A percentile compares a stretch with the other conserved stretches of the same genome.
Evolutionary conservation across 768 basidiomycete genomes (phyloP).

Genomic region (Lactarius tabidus): DNA sequence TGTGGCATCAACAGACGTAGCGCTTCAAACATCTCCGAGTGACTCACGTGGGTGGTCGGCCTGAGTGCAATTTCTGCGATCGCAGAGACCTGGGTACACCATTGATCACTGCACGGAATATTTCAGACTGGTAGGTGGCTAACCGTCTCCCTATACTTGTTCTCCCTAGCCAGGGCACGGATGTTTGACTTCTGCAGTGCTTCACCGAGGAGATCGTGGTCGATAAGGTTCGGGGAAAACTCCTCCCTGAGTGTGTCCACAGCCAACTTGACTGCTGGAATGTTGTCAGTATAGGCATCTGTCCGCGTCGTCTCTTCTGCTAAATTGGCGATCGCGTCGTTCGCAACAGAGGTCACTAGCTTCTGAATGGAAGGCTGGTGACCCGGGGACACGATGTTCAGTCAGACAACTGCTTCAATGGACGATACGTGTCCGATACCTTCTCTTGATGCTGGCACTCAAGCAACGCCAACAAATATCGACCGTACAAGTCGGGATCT

Average conservation of each 20-base stretch:
- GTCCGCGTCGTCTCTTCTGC: conserved; percentile 64
- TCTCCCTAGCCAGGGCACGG: conserved; percentile 44
- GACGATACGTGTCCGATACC: conserved; percentile 35
- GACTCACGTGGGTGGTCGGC: conserved; percentile 67
- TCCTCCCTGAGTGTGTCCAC: conserved; percentile 48
- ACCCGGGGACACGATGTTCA: neutral
- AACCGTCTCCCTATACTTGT: conserved; percentile 50
- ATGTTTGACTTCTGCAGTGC: conserved; percentile 41
- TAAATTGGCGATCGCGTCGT: conserved; percentile 56
- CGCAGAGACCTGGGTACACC: conserved; percentile 44
- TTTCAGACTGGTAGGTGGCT: conserved; percentile 14
- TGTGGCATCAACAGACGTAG: conserved; percentile 11
- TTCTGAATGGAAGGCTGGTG: conserved; percentile 72
- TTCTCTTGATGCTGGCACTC: conserved; percentile 86
- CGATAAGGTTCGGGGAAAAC: conserved; percentile 42
- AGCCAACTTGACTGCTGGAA: conserved; percentile 45
- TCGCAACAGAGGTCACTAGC: conserved; percentile 55
- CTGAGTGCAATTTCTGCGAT: conserved; percentile 58
- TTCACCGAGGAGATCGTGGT: conserved; percentile 41
- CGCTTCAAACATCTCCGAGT: conserved; percentile 14
- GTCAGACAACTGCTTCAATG: neutral
- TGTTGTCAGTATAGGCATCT: conserved; percentile 51
- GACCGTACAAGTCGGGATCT: conserved; percentile 52
- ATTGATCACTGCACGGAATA: conserved; percentile 6
- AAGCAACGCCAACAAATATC: conserved; percentile 59